Percentiles rank a stretch among this genome's conserved stretches.
These are phyloP conservation scores for Aspergillus pseudonomiae DNA, from an alignment of 2,329 filamentous ascomycete species.

Conservation along the genomic window DNA sequence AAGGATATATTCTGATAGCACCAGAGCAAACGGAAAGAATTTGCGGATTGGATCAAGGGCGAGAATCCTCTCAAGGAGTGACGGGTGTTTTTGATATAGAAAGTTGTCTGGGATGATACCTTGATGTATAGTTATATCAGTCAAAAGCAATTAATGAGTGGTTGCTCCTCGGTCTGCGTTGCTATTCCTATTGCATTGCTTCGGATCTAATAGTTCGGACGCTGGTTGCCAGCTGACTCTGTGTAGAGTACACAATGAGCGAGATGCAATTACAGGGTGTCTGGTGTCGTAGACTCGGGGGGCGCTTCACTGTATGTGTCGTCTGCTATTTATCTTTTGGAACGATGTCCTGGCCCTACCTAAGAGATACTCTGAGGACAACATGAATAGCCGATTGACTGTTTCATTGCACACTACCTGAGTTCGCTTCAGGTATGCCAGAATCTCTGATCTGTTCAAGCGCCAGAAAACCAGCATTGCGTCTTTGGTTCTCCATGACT, in stretches of 20 bases:
- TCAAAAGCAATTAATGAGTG: neutral
- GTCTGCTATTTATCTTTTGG: neutral
- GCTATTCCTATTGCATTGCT: neutral
- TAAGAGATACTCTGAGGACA: neutral
- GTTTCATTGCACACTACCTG: too few relatives aligned
- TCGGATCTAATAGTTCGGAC: neutral
- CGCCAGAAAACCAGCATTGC: neutral
- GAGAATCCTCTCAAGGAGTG: slow-evolving; percentile 35
- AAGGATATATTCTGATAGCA: neutral
- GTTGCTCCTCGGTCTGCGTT: neutral
- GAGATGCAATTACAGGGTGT: neutral
- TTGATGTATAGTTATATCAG: neutral
- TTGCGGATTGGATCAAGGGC: slow-evolving; percentile 70
- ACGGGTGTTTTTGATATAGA: neutral
- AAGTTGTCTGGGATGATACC: neutral
- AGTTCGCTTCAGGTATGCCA: neutral
- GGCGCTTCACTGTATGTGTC: neutral
- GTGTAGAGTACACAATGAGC: neutral
- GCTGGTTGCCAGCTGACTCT: neutral
- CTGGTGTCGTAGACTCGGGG: neutral
- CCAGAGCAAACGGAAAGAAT: slow-evolving; percentile 70
- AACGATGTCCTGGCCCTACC: neutral
- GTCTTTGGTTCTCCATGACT: neutral
- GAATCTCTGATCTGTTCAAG: neutral
- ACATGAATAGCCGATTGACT: neutral